Base-by-base conservation (phyloP, 257 asterid species). In the Paraleonurus japonicus region DNA sequence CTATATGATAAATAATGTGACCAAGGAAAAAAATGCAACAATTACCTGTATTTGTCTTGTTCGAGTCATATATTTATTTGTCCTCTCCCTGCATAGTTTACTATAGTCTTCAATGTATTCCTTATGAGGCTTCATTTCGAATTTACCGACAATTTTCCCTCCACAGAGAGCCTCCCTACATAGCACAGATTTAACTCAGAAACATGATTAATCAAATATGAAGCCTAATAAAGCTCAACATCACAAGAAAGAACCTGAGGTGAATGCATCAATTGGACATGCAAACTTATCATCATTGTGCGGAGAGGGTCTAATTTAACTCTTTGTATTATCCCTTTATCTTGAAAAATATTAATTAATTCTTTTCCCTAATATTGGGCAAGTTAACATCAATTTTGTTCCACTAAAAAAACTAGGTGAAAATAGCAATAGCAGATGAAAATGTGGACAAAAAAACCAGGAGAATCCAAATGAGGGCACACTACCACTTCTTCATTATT, bases 71-170 rank as follows among this genome's bases (percentile, higher is more conserved):
- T 76, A 92, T 75, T 89, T 89, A 70, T 81, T 86, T 11, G 84
- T 92, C 82, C 98, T 82, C 74, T 88, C 96, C 61, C 96, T 92
- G 73, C 96, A 92, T 54, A 85, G 71, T 75, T 78, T 92, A 61
- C 90, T 83, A 73, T 92, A 92, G 76, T 79, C 89, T 65, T 77
- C 89, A 57, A 83, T 84, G 76, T 82, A 82, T 70, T 80, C 85
- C 68, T 75, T 71, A 51, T 83, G 90, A 76, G 96, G 96, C 85
- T 85, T 85, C 93, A 87, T 87, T 79, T 92, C 97, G 59, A 92
- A 92, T 71, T 88, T 92, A 81, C 88, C 88, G 69, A 79, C 59
- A 75, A 90, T 90, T 84, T 88, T 92, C 69, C 97, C 82, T 92
- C 98, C 72, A 83, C 91, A 30, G 88, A 81, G 75, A 84, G 71